Percentiles rank a stretch among this genome's conserved stretches.
Conservation (phyloP, 1,139 yeast species). For the Diutina catenulata region DNA sequence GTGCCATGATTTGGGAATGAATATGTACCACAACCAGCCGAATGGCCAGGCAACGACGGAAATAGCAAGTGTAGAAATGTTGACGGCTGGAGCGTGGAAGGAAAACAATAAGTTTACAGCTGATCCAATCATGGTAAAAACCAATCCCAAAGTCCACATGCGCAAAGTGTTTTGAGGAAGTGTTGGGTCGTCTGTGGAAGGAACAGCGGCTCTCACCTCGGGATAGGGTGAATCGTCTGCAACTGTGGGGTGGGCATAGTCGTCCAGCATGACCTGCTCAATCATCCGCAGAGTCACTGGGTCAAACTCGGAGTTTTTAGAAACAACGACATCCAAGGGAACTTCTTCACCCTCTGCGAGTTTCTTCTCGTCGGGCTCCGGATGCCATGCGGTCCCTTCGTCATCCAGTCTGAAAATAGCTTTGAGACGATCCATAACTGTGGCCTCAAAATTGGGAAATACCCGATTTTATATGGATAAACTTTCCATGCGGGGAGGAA, state of each 20-base stretch:
- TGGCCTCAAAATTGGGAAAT: no score
- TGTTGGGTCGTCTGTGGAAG: conserved; percentile 43
- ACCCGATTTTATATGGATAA: no score
- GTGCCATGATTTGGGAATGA: conserved; percentile 32
- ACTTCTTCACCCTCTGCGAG: background rate
- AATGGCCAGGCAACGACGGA: conserved; percentile 53
- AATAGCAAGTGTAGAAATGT: conserved; percentile 43
- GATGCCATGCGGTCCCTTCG: background rate
- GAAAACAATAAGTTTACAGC: conserved; percentile 51
- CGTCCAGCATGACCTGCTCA: conserved; percentile 20
- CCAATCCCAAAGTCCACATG: conserved; percentile 42
- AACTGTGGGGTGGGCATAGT: conserved; percentile 29
- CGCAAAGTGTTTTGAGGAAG: conserved; percentile 51
- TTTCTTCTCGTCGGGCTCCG: background rate
- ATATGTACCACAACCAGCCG: conserved; percentile 38
- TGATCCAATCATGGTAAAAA: conserved; percentile 48
- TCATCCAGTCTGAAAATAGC: background rate
- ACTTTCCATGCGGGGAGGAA: no score
- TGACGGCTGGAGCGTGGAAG: conserved; percentile 44
- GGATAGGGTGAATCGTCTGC: conserved; percentile 55
- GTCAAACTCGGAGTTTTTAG: conserved; percentile 9
- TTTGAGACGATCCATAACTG: background rate
- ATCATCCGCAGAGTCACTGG: conserved; percentile 9
- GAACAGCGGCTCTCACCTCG: conserved; percentile 62
- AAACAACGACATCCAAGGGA: background rate